Base-by-base conservation (phyloP, 768 basidiomycete species). In the Hygrophoropsis aurantiaca region DNA sequence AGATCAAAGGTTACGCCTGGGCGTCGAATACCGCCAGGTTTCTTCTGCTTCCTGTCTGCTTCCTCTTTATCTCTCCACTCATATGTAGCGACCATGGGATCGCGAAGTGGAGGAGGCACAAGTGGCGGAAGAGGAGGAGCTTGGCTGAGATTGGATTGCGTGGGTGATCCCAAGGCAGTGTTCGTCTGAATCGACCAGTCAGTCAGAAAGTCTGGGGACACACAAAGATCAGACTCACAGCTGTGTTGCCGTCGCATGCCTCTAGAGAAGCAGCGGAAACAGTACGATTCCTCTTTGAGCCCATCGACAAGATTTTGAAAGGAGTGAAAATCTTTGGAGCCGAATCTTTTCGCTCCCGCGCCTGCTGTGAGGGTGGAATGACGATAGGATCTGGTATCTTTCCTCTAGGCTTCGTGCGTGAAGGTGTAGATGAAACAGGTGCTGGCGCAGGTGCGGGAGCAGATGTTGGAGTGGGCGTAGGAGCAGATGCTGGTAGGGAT, bases 261-360 rank as follows among this genome's bases (percentile, higher is more conserved):
- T 91, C 89, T 25, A 87, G 71, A 34, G 89, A 91, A 26, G 82
- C 82, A 30, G 79, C 75, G 13, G 89, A 90, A 34, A 90, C 71
- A 6, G 84, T 82, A 25, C 83, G 79, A 60, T 83, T 74, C 56
- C 79, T 74, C 58, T 78, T 82, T 32, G 72, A 72, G 37, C 63
- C 50, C 61, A 63, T 61, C 19, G 68, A 69, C 53, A 87, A 53
- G 56, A 87, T 75, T 36, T 80, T 79, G 64, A 87, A 85, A 1
- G 85, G 79, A 15, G 76, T 77, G 55, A 83, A 82, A 18, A 80
- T 71, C 44, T 74, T 78, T 25, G 75, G 64, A 16, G 66, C 68
- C 9, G 70, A 58, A 47, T 71, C 71, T 45, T 66, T 75, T 26
- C 71, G 67, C 35, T 69, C 71, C 16, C 69, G 51, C 19, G 46